Evolutionary conservation across 2,329 filamentous ascomycete species (phyloP), one percentile per base, ranked within the genome.

Genomic region (Aspergillus sp.): DNA sequence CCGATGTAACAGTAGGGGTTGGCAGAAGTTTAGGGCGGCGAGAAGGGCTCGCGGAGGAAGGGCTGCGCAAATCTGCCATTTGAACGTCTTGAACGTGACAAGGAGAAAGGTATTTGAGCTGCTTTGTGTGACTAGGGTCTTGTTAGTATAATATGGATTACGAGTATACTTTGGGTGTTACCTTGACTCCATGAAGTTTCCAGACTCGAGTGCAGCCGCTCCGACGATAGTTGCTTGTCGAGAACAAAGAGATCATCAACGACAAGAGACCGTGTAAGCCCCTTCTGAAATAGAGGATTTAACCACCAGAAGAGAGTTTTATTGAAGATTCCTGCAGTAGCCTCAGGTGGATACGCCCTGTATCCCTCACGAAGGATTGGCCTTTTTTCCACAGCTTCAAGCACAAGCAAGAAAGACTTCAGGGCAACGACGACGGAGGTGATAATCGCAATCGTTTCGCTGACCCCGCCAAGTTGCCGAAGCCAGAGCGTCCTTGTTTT

Each of bases 251-350:
- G 73, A 59, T 83, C 82, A 7, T 81, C 77, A 0, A 84, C 72
- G 0, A 70, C 66, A 6, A 85, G 65, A 3, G 76, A 64, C 7
- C 77, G 81, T 4, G 71, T 77, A 71, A 80, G 85, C 0, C 84
- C 84, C 17, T 74, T 71, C 28, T 76, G 76, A 47, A 88, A 81
- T 7, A 87, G 69, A 2, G 78, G 76, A 60, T 82, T 85, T 54
- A 86, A 70, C 84, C 84, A 87, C 75, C 78, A 81, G 67, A 86
- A 86, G 13, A 84, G 71, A 0, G 72, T 73, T 48, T 77, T 75
- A 62, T 76, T 84, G 64, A 82, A 81, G n/a, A 84, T 73, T 3
- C 83, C 79, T 51, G 80, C 82, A 2, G 81, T 85, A 3, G 80
- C 80, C 67, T 88, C 85, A 0, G 77, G 79, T 1, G 84, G 82